Percentiles rank a stretch among this genome's conserved stretches.
Evolutionary conservation across 2,329 filamentous ascomycete species (phyloP).

Genomic region (Canariomyces notabilis): DNA sequence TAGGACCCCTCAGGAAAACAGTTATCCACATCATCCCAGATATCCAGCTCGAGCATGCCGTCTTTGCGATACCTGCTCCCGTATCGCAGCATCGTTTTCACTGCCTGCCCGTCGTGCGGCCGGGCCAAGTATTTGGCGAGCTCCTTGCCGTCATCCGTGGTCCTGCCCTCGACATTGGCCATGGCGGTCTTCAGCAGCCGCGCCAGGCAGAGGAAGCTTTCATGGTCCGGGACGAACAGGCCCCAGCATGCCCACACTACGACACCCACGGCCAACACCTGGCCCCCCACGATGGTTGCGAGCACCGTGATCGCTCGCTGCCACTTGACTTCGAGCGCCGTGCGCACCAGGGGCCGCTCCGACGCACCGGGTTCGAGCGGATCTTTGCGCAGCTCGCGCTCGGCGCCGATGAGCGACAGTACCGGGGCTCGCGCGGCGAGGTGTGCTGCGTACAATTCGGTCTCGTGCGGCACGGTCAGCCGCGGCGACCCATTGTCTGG

Average conservation of each 20-base stretch:
- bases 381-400: neutral
- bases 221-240: slow-evolving; percentile 1
- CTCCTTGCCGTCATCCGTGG: neutral
- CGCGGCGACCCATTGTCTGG: too few species aligned
- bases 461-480: neutral
- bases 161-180: neutral
- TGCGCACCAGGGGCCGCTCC: neutral
- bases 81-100: neutral
- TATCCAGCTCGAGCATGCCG: neutral
- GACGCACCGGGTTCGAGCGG: neutral
- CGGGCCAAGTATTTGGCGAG: neutral
- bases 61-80: neutral
- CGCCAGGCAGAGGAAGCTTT: slow-evolving; percentile 2
- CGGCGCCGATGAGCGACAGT: slow-evolving; percentile 4
- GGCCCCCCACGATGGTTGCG: neutral
- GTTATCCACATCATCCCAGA: neutral
- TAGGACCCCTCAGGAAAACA: neutral
- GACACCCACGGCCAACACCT: neutral
- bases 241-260: neutral
- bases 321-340: slow-evolving; percentile 7
- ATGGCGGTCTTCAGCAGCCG: neutral
- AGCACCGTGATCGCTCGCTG: neutral
- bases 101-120: too few species aligned
- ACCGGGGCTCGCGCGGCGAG: slow-evolving; percentile 5
- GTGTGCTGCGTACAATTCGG: slow-evolving; percentile 1